These are phyloP conservation scores for Eimeria mitis DNA, from an alignment of 169 alveolate genomes.

Conservation along the genomic window DNA sequence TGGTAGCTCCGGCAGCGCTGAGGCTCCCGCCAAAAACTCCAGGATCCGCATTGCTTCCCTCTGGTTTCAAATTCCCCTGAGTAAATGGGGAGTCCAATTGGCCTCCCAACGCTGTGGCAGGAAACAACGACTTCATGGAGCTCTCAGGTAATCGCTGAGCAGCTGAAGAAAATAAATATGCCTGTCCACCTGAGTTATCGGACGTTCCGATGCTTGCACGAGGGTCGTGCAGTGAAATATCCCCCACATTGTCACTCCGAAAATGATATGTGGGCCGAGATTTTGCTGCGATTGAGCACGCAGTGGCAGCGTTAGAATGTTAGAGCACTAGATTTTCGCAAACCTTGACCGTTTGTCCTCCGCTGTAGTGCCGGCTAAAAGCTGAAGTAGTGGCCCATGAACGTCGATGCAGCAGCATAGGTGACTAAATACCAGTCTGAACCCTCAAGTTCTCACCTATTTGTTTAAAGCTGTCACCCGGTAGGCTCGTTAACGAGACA, in stretches of 20 bases:
- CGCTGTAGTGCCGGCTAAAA: background rate
- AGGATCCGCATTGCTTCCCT: background rate
- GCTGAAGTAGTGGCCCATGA: background rate
- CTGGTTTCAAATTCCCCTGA: background rate
- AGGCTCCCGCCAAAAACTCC: slow-evolving; percentile 12
- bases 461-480: background rate
- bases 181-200: background rate
- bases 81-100: background rate
- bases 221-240: background rate
- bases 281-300: slow-evolving; percentile 9
- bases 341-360: background rate
- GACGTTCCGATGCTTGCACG: background rate
- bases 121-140: background rate
- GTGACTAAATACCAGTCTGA: background rate
- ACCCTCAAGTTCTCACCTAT: background rate
- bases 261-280: background rate
- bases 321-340: background rate
- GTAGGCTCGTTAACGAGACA: background rate
- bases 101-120: background rate
- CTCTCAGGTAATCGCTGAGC: background rate
- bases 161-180: background rate
- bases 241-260: background rate
- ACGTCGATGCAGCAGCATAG: background rate
- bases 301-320: background rate
- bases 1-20: background rate